Conservation (phyloP, 192 early-diverging fungal genomes). For the Backusella circina region DNA sequence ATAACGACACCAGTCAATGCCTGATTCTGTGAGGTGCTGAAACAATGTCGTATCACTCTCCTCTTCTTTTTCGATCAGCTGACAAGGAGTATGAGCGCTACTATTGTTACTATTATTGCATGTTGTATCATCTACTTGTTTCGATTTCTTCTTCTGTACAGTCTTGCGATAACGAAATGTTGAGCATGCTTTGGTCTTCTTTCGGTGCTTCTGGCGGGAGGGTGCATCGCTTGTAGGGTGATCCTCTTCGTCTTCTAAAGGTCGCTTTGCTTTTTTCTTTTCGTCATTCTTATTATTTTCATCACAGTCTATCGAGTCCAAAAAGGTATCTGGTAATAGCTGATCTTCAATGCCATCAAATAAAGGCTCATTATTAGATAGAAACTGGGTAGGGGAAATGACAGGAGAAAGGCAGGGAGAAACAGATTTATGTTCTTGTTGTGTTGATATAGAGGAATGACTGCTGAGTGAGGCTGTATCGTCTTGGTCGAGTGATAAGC, state of each 20-base stretch:
- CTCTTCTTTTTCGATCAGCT: background rate
- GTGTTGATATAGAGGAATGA: constrained; percentile 9
- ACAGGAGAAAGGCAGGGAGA: constrained; percentile 8
- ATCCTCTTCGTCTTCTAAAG: background rate
- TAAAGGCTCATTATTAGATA: background rate
- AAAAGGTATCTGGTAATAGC: background rate
- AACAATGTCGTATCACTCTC: constrained; percentile 47
- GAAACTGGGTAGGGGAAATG: constrained; percentile 4
- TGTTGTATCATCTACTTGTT: background rate
- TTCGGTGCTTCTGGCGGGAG: background rate
- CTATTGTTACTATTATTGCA: background rate
- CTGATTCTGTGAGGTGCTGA: constrained; percentile 57
- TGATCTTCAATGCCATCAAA: constrained; percentile 15
- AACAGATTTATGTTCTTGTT: background rate
- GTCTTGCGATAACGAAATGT: background rate
- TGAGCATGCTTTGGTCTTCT: background rate
- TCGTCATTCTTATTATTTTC: background rate
- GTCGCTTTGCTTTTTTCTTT: background rate
- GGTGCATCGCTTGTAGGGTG: background rate
- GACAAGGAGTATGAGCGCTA: background rate
- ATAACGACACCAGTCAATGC: constrained; percentile 88
- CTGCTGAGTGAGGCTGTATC: constrained; percentile 15
- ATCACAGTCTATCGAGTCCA: background rate
- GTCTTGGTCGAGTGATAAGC: constrained; percentile 5
- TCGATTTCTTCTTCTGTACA: constrained; percentile 9